These are phyloP conservation scores for Fraxinus albicans DNA, from an alignment of 305 asterid species.

Conservation along the genomic window DNA sequence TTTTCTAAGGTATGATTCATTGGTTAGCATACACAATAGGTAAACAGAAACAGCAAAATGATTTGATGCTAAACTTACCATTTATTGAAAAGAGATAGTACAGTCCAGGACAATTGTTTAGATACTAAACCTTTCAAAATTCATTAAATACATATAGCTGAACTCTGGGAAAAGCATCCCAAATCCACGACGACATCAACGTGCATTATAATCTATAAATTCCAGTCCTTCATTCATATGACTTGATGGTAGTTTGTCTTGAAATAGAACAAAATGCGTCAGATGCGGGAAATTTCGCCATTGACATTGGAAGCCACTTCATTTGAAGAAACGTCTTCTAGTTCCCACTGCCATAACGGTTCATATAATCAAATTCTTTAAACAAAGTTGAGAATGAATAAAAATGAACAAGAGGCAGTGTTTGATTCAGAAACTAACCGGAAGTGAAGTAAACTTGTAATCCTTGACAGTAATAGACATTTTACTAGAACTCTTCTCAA, in stretches of 20 bases:
- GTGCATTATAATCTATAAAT: not conserved
- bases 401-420: not conserved
- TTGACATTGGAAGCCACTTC: not conserved
- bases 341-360: conserved; percentile 12
- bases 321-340: not conserved
- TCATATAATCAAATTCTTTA: not conserved
- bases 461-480: conserved; percentile 8
- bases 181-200: not conserved
- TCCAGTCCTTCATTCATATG: not conserved
- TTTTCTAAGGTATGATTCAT: not conserved
- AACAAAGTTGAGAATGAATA: not conserved
- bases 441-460: conserved; percentile 24
- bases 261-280: not conserved
- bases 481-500: not conserved
- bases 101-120: not conserved
- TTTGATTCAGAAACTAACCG: conserved; percentile 28
- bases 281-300: not conserved
- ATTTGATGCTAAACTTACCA: not conserved
- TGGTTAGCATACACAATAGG: not conserved
- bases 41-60: not conserved
- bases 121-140: not conserved
- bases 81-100: not conserved
- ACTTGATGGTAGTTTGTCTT: not conserved
- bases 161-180: not conserved
- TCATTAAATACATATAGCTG: not conserved